Evolutionary conservation across 495 filamentous ascomycete genomes (phyloP), one percentile per base, ranked within the genome.

Genomic region (Aspergillus biplanus): DNA sequence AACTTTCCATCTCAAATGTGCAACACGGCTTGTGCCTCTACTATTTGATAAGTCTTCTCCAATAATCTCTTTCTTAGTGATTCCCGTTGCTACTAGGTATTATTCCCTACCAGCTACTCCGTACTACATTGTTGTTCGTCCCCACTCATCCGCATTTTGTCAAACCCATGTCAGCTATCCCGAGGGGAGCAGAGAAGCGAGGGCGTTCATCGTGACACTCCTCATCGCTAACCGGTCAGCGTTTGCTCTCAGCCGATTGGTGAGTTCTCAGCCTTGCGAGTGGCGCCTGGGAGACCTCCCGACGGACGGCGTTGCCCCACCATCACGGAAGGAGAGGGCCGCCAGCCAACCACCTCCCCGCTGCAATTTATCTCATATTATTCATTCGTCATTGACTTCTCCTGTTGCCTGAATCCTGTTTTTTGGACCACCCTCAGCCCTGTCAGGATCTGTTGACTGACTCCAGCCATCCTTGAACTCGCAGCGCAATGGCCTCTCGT

Each of bases 401-500:
- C 21, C 21, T 27, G 21, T 27, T 27, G 21, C 21, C 21, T 27
- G 13, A 34, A 61, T 54, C 58, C 21, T 7, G 8, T 44, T 44
- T 44, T 44, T 7, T 12, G 39, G n/a, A 44, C 39, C 3, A 12
- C 39, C 6, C 39, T 50, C 27, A 50, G 47, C n/a, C 47, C 21
- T 27, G 16, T 1, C 34, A 6, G 32, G 52, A 35, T 27, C 34
- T 39, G 35, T 21, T 33, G 39, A 27, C 47, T 27, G 47, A 50
- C 47, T 50, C 47, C n/a, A 18, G 39, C 39, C 39, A 3, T 12
- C 21, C 6, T 27, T 27, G 47, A 50, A 31, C 11, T 4, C 35
- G 50, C 52, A 59, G 52, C 64, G 69, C 33, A n/a, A 79, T 78
- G 49, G 61, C 67, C 18, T 59, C 67, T 8, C 73, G 75, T 54